Evolutionary conservation across 129 eudicot species (phyloP).

Genomic region (Solidago caesia): DNA sequence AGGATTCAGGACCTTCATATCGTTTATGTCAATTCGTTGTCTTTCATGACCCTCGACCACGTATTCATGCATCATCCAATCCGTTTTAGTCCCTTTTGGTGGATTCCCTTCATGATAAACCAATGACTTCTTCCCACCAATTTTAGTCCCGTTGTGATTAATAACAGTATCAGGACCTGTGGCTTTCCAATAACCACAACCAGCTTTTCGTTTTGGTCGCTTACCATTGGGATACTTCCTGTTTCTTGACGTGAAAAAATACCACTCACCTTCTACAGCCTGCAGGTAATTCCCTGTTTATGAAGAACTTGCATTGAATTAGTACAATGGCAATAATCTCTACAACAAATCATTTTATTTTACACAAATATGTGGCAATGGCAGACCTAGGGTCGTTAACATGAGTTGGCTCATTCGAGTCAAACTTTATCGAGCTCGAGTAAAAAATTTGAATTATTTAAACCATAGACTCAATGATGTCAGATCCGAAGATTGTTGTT

Average conservation of each 20-base stretch:
- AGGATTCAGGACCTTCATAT: conserved; percentile 20
- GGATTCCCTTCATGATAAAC: conserved; percentile 20
- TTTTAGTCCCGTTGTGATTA: background rate
- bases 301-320: background rate
- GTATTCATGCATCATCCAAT: conserved; percentile 41
- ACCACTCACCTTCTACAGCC: conserved; percentile 24
- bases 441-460: no score
- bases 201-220: conserved; percentile 24
- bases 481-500: no score
- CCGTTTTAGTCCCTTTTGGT: conserved; percentile 19
- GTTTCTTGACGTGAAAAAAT: conserved; percentile 32
- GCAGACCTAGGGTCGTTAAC: no score
- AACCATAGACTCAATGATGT: no score
- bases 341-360: background rate
- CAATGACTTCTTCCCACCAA: conserved; percentile 25
- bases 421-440: no score
- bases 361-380: background rate
- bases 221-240: conserved; percentile 29
- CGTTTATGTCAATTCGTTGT: background rate
- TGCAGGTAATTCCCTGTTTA: conserved; percentile 5
- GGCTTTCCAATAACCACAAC: conserved; percentile 37
- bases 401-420: no score
- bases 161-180: conserved; percentile 22
- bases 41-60: conserved; percentile 3
- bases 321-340: background rate